Conservation (phyloP, 768 basidiomycete genomes). For the Lyophyllum decastes region DNA sequence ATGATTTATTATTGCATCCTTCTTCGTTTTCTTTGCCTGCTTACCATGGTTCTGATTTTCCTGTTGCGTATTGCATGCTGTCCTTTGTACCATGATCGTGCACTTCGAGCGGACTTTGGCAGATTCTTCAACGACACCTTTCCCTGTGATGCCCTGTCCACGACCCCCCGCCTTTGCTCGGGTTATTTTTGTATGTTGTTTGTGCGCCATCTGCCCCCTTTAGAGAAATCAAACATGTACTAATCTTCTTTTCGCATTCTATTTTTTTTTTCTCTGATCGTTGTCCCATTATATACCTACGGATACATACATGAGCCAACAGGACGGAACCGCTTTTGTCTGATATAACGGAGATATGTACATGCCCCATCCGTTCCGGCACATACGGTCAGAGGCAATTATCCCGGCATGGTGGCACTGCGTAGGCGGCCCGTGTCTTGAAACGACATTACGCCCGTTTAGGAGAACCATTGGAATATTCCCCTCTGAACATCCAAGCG, state of each 20-base stretch:
- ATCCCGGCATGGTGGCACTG: neutral
- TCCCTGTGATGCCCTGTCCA: neutral
- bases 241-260: neutral
- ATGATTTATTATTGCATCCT: slow-evolving; percentile 14
- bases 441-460: too few species aligned
- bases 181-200: slow-evolving; percentile 7
- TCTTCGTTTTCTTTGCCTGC: neutral
- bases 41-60: neutral
- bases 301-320: neutral
- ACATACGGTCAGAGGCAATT: neutral
- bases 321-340: neutral
- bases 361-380: neutral
- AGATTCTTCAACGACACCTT: slow-evolving; percentile 10
- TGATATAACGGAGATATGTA: neutral
- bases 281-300: neutral
- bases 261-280: neutral
- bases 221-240: slow-evolving; percentile 13
- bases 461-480: too few species aligned
- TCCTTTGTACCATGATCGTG: neutral
- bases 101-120: slow-evolving; percentile 2
- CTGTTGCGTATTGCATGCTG: neutral
- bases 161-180: neutral
- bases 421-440: too few species aligned
- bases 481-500: too few species aligned
- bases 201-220: neutral